Evolutionary conservation across 257 asterid species (phyloP).

Genomic region (Rauvolfia tetraphylla): DNA sequence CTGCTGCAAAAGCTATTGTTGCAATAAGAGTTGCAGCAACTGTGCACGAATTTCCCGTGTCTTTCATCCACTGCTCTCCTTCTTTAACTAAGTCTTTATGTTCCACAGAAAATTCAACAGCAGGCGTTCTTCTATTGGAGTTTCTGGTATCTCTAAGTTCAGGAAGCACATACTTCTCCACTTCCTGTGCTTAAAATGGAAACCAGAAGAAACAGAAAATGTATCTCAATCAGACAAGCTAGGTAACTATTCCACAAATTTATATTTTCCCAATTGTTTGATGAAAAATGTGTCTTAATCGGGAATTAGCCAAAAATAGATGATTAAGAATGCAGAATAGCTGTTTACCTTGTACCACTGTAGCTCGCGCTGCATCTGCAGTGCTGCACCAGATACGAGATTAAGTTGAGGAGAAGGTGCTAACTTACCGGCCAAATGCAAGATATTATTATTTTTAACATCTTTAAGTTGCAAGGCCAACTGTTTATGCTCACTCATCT

Average conservation of each 20-base stretch:
- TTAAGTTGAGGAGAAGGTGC: slow-evolving; percentile 29
- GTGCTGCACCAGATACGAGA: slow-evolving; percentile 39
- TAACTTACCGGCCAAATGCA: slow-evolving; percentile 35
- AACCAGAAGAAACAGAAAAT: not conserved
- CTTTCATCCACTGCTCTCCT: slow-evolving; percentile 47
- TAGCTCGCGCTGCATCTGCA: slow-evolving; percentile 44
- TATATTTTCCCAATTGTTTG: not conserved
- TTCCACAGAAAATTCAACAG: slow-evolving; percentile 26
- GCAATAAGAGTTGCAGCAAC: slow-evolving; percentile 37
- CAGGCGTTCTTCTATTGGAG: slow-evolving; percentile 25
- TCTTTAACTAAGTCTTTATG: slow-evolving; percentile 27
- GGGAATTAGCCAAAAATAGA: not conserved
- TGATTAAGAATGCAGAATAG: not conserved
- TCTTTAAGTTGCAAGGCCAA: slow-evolving; percentile 28
- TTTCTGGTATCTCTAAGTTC: slow-evolving; percentile 23
- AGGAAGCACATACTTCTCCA: slow-evolving; percentile 34
- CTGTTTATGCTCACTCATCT: slow-evolving; percentile 32
- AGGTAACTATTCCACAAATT: not conserved
- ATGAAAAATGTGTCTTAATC: not conserved
- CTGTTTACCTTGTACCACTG: slow-evolving; percentile 39
- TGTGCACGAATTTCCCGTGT: slow-evolving; percentile 34
- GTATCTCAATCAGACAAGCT: not conserved
- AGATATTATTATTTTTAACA: slow-evolving; percentile 25
- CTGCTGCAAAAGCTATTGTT: slow-evolving; percentile 36
- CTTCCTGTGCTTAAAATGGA: slow-evolving; percentile 24